These are phyloP conservation scores for Taiwanofungus camphoratus DNA, from an alignment of 1,284 basidiomycete genomes.

Conservation along the genomic window DNA sequence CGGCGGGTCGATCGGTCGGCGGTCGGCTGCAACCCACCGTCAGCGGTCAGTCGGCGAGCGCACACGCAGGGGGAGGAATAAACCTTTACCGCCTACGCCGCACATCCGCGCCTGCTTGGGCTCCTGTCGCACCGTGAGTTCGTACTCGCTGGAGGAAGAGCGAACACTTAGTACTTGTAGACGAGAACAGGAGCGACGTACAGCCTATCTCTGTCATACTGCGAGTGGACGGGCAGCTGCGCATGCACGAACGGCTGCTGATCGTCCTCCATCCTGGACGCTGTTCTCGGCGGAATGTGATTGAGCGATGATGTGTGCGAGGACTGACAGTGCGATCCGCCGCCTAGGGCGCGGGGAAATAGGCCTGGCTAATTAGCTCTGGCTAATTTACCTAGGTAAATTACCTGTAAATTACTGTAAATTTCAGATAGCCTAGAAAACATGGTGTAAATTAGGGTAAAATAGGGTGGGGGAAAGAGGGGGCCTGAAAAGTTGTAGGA, in stretches of 20 bases:
- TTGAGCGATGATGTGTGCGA: too few relatives aligned
- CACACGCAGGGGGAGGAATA: slow-evolving; percentile 1
- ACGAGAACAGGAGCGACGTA: slow-evolving; percentile 19
- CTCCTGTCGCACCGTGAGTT: slow-evolving; percentile 81
- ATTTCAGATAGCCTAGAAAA: too few relatives aligned
- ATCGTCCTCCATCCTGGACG: slow-evolving; percentile 33
- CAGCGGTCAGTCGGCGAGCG: too few relatives aligned
- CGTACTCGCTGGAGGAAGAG: slow-evolving; percentile 62
- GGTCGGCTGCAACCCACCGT: slow-evolving; percentile 73
- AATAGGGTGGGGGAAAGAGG: too few relatives aligned
- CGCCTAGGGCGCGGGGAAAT: too few relatives aligned
- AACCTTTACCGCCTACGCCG: slow-evolving; percentile 83
- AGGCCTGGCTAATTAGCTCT: too few relatives aligned
- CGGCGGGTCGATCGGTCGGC: slow-evolving; percentile 92
- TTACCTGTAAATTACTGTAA: too few relatives aligned
- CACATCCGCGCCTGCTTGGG: slow-evolving; percentile 92
- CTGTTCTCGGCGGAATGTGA: too few relatives aligned
- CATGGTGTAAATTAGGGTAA: too few relatives aligned
- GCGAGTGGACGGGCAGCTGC: slow-evolving; percentile 24
- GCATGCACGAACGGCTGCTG: slow-evolving; percentile 28
- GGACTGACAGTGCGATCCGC: too few relatives aligned
- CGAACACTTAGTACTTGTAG: slow-evolving; percentile 17
- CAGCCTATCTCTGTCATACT: slow-evolving; percentile 29
- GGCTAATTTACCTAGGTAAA: too few relatives aligned
- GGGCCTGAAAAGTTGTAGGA: too few relatives aligned